These are phyloP conservation scores for Suillus placidus DNA, from an alignment of 768 basidiomycete genomes.

Conservation along the genomic window DNA sequence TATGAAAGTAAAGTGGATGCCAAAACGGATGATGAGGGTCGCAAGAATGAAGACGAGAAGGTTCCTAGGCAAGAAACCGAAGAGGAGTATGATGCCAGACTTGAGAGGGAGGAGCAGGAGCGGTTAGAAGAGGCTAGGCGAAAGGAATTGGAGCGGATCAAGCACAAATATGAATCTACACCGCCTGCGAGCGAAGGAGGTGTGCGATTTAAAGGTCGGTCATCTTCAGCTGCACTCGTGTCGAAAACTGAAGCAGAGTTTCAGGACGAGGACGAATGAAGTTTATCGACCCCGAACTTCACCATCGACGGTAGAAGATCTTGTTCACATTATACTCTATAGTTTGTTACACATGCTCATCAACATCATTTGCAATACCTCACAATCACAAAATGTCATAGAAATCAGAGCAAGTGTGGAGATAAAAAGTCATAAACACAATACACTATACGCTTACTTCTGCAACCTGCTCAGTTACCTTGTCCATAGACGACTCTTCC, in stretches of 20 bases:
- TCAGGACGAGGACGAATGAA: slow-evolving; percentile 70
- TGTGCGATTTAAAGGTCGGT: slow-evolving; percentile 66
- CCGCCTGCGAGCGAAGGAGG: slow-evolving; percentile 42
- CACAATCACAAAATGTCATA: slow-evolving; percentile 12
- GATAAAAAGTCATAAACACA: slow-evolving; percentile 19
- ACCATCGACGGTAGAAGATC: slow-evolving; percentile 27
- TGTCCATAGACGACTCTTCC: slow-evolving; percentile 17
- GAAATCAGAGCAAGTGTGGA: slow-evolving; percentile 17
- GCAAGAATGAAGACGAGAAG: slow-evolving; percentile 8
- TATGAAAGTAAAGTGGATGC: slow-evolving; percentile 2
- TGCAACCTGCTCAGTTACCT: slow-evolving; percentile 18
- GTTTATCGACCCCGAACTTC: slow-evolving; percentile 60
- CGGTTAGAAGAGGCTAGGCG: slow-evolving; percentile 50
- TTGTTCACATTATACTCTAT: neutral
- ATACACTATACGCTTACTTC: slow-evolving; percentile 21
- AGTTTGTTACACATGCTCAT: neutral
- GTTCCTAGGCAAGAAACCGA: slow-evolving; percentile 53
- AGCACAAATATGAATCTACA: slow-evolving; percentile 39
- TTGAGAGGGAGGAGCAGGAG: slow-evolving; percentile 70
- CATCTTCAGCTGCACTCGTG: neutral
- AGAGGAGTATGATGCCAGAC: slow-evolving; percentile 70
- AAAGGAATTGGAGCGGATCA: slow-evolving; percentile 53
- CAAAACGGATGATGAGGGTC: slow-evolving; percentile 16
- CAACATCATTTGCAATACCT: slow-evolving; percentile 11
- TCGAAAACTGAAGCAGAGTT: neutral